These are phyloP conservation scores for Trichoderma koningiopsis DNA, from an alignment of 2,329 filamentous ascomycete genomes.

Conservation along the genomic window DNA sequence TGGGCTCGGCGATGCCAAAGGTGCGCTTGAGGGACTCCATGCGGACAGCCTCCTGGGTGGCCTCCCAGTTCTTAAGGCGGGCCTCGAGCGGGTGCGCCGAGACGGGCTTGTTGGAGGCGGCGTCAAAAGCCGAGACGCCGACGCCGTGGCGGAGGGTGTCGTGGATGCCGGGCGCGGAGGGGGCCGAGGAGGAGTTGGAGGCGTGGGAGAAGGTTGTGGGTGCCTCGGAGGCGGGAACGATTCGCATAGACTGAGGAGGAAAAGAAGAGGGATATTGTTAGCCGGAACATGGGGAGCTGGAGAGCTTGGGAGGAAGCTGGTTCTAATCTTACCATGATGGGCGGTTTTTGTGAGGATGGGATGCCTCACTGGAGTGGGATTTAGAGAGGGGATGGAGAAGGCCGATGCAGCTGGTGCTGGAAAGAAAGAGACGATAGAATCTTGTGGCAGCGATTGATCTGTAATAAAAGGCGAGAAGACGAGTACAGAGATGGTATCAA, in stretches of 20 bases:
- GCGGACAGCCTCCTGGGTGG: constrained; percentile 83
- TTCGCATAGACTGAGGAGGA: constrained; percentile 75
- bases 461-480: background rate
- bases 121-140: constrained; percentile 59
- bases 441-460: background rate
- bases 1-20: constrained; percentile 90
- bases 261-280: constrained; percentile 29
- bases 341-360: constrained; percentile 18
- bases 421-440: background rate
- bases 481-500: background rate
- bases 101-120: constrained; percentile 52
- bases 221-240: constrained; percentile 73
- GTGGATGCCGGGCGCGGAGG: constrained; percentile 89
- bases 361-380: background rate
- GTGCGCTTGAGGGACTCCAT: constrained; percentile 85
- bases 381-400: background rate
- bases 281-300: constrained; percentile 22
- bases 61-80: constrained; percentile 85
- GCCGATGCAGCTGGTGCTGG: background rate
- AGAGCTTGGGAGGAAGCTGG: constrained; percentile 13
- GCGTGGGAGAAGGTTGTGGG: constrained; percentile 64
- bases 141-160: constrained; percentile 89
- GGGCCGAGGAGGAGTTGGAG: constrained; percentile 67
- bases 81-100: constrained; percentile 84
- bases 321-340: constrained; percentile 52